Percentiles rank a stretch among this genome's conserved stretches.
Evolutionary conservation across 1,284 basidiomycete genomes (phyloP).

Genomic region (Rhodotorula sp.): DNA sequence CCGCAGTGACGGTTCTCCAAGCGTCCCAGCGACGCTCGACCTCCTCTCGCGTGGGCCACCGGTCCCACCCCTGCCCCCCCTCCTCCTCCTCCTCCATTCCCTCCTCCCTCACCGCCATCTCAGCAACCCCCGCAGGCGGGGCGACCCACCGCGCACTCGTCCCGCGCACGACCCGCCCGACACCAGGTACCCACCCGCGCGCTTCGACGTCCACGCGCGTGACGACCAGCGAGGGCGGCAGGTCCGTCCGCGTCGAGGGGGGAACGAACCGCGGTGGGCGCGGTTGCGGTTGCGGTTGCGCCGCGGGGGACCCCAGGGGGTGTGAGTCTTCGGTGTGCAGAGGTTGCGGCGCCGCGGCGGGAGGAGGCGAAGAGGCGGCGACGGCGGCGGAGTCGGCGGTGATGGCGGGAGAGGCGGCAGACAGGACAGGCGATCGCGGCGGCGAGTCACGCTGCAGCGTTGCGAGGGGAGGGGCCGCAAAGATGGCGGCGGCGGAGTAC

Average conservation of each 20-base stretch:
- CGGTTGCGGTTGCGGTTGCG: neutral
- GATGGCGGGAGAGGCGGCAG: no score
- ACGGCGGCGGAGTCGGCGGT: no score
- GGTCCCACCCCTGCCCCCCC: neutral
- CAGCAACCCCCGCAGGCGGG: neutral
- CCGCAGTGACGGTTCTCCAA: neutral
- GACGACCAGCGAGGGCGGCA: conserved; percentile 37
- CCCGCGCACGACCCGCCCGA: conserved; percentile 15
- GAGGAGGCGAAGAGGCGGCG: no score
- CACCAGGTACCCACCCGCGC: conserved; percentile 32
- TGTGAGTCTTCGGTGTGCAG: no score
- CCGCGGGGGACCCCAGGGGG: no score
- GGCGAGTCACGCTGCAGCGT: neutral
- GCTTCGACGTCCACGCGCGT: conserved; percentile 42
- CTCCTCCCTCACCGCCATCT: neutral
- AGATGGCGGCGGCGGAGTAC: no score
- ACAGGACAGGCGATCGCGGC: no score
- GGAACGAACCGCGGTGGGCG: conserved; percentile 1
- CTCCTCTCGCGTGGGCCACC: neutral
- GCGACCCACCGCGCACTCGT: conserved; percentile 26
- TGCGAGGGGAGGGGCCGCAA: no score
- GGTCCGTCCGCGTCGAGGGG: conserved; percentile 22
- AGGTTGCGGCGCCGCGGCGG: neutral
- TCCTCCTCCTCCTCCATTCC: neutral
- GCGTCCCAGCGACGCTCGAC: conserved; percentile 1